Percentiles rank a stretch among this genome's conserved stretches.
Evolutionary conservation across 2,329 filamentous ascomycete species (phyloP).

Genomic region (Botryosphaeria dothidea): DNA sequence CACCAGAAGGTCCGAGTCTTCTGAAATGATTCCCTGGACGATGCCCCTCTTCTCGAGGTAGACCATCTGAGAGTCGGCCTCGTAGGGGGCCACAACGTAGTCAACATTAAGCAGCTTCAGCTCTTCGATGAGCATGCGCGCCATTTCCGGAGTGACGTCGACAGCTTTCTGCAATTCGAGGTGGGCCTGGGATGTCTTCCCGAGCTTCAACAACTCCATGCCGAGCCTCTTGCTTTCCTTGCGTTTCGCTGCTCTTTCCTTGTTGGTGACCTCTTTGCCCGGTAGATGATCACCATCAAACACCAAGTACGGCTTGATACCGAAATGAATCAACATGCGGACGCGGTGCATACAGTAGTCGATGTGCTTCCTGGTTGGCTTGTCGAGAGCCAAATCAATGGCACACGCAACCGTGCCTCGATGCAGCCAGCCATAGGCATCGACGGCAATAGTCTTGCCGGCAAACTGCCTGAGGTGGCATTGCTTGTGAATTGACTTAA

Average conservation of each 20-base stretch:
- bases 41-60: conserved; percentile 87
- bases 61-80: conserved; percentile 94
- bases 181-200: conserved; percentile 77
- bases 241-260: conserved; percentile 70
- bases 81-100: conserved; percentile 94
- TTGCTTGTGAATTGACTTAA: conserved; percentile 95
- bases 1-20: conserved; percentile 94
- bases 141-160: conserved; percentile 96
- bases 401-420: conserved; percentile 88
- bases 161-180: conserved; percentile 91
- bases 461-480: conserved; percentile 82
- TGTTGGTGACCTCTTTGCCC: conserved; percentile 87
- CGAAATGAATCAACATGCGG: conserved; percentile 90
- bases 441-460: conserved; percentile 88
- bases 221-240: conserved; percentile 76
- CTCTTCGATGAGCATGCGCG: conserved; percentile 84
- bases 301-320: conserved; percentile 89
- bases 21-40: conserved; percentile 85
- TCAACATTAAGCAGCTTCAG: conserved; percentile 77
- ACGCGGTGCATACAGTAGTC: conserved; percentile 89
- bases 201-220: conserved; percentile 76
- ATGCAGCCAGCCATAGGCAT: conserved; percentile 98
- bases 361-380: conserved; percentile 88
- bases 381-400: conserved; percentile 83
- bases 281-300: conserved; percentile 96